Conservation (phyloP, 352 stramenopile species). For the Phytophthora tubulina region DNA sequence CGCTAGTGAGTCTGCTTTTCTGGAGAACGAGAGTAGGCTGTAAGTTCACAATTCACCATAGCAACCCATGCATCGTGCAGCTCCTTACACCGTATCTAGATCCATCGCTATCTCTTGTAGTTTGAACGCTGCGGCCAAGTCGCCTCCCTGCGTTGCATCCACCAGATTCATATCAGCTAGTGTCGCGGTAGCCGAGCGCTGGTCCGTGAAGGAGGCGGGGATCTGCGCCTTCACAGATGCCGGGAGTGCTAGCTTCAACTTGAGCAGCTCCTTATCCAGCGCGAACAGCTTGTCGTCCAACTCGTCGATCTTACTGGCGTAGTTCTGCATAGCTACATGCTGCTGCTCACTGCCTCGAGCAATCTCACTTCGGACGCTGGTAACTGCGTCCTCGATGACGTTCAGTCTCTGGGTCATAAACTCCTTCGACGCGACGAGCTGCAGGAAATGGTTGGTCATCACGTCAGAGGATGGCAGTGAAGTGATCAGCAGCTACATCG, state of each 20-base stretch:
- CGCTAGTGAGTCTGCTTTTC: slow-evolving; percentile 49
- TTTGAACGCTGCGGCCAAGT: slow-evolving; percentile 45
- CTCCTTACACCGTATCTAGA: slow-evolving; percentile 51
- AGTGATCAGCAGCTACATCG: background rate
- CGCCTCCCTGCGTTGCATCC: slow-evolving; percentile 22
- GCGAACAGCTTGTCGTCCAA: slow-evolving; percentile 71
- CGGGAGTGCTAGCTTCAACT: slow-evolving; percentile 65
- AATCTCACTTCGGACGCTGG: slow-evolving; percentile 51
- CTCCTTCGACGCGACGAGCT: slow-evolving; percentile 46
- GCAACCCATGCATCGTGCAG: background rate
- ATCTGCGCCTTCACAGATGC: slow-evolving; percentile 53
- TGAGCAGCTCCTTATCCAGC: slow-evolving; percentile 76
- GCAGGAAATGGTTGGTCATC: slow-evolving; percentile 1
- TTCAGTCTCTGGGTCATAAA: slow-evolving; percentile 54
- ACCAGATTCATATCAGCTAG: slow-evolving; percentile 8
- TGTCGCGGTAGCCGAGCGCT: background rate
- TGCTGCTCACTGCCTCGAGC: slow-evolving; percentile 45
- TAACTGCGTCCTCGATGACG: slow-evolving; percentile 54
- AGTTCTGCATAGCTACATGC: slow-evolving; percentile 29
- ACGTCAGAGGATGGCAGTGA: background rate
- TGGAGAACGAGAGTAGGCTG: slow-evolving; percentile 14
- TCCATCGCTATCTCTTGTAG: slow-evolving; percentile 51
- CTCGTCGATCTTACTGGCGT: slow-evolving; percentile 40
- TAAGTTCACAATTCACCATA: slow-evolving; percentile 7
- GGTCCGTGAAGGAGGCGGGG: slow-evolving; percentile 25